phyloP scores from a whole-genome alignment of 2,329 filamentous ascomycete genomes.

The Venturia asperata region DNA sequence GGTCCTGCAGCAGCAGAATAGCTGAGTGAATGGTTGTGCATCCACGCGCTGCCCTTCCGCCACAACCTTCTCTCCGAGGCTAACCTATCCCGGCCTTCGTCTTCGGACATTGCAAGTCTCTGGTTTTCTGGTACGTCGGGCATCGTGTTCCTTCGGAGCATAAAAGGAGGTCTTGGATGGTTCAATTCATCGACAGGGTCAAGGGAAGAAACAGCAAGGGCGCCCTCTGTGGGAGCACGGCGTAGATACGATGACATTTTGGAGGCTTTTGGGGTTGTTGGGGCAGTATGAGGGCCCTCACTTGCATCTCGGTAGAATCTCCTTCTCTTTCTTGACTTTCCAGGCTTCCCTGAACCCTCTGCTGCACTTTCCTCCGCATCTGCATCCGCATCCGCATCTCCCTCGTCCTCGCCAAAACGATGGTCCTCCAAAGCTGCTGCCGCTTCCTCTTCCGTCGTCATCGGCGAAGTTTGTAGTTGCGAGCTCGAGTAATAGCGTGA shows the following conservation, averaged over 20 bases:
- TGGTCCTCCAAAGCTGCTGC: conserved; percentile 49
- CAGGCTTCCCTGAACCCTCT: conserved; percentile 45
- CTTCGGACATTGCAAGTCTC: conserved; percentile 43
- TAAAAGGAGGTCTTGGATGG: conserved; percentile 39
- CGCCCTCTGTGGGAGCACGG: conserved; percentile 32
- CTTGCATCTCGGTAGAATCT: conserved; percentile 36
- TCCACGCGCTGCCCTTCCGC: conserved; percentile 29
- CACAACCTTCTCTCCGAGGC: conserved; percentile 24
- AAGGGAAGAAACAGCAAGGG: conserved; percentile 23
- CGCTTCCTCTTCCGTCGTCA: conserved; percentile 40
- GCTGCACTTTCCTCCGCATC: conserved; percentile 84
- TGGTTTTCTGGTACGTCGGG: conserved; percentile 41
- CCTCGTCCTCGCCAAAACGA: conserved; percentile 42
- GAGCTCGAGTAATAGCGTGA: background rate
- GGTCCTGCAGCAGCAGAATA: conserved; percentile 28
- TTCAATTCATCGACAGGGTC: background rate
- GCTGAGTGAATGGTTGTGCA: conserved; percentile 41
- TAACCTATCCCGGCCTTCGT: conserved; percentile 44
- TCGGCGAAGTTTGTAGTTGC: conserved; percentile 30
- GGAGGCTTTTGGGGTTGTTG: conserved; percentile 52
- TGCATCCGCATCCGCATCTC: conserved; percentile 71
- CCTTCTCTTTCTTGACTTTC: conserved; percentile 16
- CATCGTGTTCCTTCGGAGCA: conserved; percentile 47
- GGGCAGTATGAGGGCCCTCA: conserved; percentile 54
- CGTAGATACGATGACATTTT: conserved; percentile 43